These are phyloP conservation scores for Jaapia argillacea DNA, from an alignment of 768 basidiomycete genomes.

Conservation along the genomic window DNA sequence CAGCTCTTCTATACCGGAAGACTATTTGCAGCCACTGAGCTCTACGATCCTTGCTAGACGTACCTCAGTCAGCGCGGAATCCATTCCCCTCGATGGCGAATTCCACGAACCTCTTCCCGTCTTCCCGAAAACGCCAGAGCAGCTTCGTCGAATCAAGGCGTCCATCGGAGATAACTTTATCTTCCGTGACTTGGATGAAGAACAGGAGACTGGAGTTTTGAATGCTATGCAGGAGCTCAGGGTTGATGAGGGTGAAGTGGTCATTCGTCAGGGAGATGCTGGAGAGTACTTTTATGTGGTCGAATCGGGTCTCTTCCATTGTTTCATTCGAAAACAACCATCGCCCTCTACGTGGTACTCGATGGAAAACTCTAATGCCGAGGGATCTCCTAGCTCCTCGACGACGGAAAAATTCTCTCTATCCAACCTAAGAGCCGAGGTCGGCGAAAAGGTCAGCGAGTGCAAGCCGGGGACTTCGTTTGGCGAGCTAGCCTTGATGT, in stretches of 20 bases:
- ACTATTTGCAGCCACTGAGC: constrained; percentile 64
- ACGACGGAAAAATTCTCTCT: constrained; percentile 48
- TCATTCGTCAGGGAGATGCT: constrained; percentile 94
- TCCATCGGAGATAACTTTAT: constrained; percentile 87
- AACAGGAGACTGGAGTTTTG: constrained; percentile 87
- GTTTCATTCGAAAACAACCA: constrained; percentile 67
- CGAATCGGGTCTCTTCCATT: constrained; percentile 78
- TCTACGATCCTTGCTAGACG: constrained; percentile 82
- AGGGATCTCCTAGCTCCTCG: constrained; percentile 18
- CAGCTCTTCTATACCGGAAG: constrained; percentile 32
- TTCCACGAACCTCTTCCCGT: constrained; percentile 61
- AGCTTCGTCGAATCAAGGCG: constrained; percentile 77
- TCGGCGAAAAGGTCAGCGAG: constrained; percentile 77
- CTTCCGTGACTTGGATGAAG: constrained; percentile 94
- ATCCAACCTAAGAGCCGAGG: constrained; percentile 56
- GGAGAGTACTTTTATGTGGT: constrained; percentile 98
- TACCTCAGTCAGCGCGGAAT: constrained; percentile 93
- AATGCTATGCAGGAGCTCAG: constrained; percentile 90
- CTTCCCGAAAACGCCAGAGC: constrained; percentile 72
- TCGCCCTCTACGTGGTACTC: constrained; percentile 50
- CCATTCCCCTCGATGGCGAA: constrained; percentile 73
- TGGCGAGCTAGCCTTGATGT: constrained; percentile 97
- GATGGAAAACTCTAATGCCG: constrained; percentile 18
- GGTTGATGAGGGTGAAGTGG: constrained; percentile 67
- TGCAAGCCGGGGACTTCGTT: constrained; percentile 83